Evolutionary conservation across 345 rosid genomes (phyloP), one percentile per base, ranked within the genome.

Genomic region (Populus alba): DNA sequence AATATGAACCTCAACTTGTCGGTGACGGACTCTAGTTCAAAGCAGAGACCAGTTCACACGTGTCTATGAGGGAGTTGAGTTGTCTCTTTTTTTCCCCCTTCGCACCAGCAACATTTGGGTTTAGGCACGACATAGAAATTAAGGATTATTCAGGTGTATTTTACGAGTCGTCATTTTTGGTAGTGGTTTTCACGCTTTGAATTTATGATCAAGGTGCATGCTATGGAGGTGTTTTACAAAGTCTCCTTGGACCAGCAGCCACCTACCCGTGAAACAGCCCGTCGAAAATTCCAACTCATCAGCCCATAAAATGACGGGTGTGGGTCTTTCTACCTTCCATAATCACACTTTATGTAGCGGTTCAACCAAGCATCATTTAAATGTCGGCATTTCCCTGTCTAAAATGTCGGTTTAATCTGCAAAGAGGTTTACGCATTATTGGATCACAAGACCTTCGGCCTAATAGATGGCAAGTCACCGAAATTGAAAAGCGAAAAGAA

Each of bases 381-480:
- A 3, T 74, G 82, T 35, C 71, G 51, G 75, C 20, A 33, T 27
- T 37, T 69, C 81, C 41, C 51, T 27, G 67, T 53, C 81, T 16
- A 51, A 27, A 47, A 39, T 75, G 82, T 70, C 66, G 66, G 57
- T 20, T 20, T 51, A 39, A 25, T 37, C 38, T 62, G 18, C 45
- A 47, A 35, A 51, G 12, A 4, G 25, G 12, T 55, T 55, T 2
- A 10, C 10, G 62, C 25, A 25, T 8, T 22, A 5, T 49, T 49
- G 55, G 55, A 49, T 49, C 55, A 17, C 55, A 49, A 49, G 55
- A 17, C 55, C 55, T 49, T 0, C 22, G 20, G 55, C 55, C 55
- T 3, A 5, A 0, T 12, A 18, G 1, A 47, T 47, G 59, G 59
- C 8, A 20, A 22, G 25, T 22, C 39, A 37, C 39, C 8, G 39